These are phyloP conservation scores for Aspergillus ruber DNA, from an alignment of 2,329 filamentous ascomycete genomes.

Conservation along the genomic window DNA sequence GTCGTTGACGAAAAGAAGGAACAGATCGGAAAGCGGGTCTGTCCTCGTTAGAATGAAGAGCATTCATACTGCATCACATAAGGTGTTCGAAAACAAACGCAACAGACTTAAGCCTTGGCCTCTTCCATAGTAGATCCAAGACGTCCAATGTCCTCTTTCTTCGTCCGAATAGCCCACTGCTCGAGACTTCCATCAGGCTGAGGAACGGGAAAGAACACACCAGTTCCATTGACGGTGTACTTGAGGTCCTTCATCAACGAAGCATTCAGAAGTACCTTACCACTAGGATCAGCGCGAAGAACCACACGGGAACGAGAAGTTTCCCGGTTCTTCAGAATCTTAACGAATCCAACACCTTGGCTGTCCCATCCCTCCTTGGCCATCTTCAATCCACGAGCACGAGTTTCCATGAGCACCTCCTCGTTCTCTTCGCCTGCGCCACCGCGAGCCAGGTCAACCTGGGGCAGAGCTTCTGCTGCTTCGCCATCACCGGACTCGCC, in stretches of 20 bases:
- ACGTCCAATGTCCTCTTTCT: conserved; percentile 28
- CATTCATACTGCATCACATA: conserved; percentile 12
- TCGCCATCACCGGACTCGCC: conserved; percentile 46
- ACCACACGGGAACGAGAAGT: conserved; percentile 63
- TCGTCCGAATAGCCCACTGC: conserved; percentile 66
- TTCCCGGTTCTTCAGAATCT: conserved; percentile 66
- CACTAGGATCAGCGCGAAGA: conserved; percentile 67
- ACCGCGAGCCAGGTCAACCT: conserved; percentile 62
- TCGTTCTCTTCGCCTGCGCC: conserved; percentile 68
- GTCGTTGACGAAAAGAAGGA: not conserved
- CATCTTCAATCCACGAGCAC: conserved; percentile 64
- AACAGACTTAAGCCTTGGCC: conserved; percentile 11
- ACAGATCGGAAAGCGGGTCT: not conserved
- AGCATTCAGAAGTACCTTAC: conserved; percentile 68
- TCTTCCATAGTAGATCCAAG: conserved; percentile 14
- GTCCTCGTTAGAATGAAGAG: conserved; percentile 2
- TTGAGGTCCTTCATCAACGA: conserved; percentile 53
- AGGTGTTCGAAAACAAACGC: conserved; percentile 1
- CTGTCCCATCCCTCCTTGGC: conserved; percentile 54
- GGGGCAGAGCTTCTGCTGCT: conserved; percentile 54
- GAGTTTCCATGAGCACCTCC: conserved; percentile 61
- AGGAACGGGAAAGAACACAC: conserved; percentile 38
- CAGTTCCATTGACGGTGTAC: conserved; percentile 54
- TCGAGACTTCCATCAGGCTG: conserved; percentile 56
- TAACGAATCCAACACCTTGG: conserved; percentile 65